These are phyloP conservation scores for Micromonas pusilla DNA, from an alignment of 139 green algal genomes.

Conservation along the genomic window DNA sequence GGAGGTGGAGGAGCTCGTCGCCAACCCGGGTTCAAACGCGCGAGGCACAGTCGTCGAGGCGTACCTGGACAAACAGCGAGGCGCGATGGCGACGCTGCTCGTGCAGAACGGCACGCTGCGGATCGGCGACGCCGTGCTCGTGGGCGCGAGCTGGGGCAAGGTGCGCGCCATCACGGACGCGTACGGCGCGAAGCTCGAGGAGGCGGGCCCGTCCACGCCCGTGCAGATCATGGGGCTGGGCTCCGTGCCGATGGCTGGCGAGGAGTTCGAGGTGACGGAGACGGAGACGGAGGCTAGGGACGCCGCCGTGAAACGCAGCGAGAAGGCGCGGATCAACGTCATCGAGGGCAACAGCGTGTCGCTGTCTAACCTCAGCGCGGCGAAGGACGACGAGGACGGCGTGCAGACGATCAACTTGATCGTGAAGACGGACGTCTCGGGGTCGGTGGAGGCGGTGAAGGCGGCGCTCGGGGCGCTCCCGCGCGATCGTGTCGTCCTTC, in stretches of 20 bases:
- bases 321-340: background rate
- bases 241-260: conserved; percentile 74
- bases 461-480: conserved; percentile 69
- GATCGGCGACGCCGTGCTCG: conserved; percentile 69
- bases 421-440: conserved; percentile 82
- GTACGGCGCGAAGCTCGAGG: conserved; percentile 41
- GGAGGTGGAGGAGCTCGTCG: conserved; percentile 66
- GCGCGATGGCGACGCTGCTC: conserved; percentile 79
- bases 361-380: conserved; percentile 3
- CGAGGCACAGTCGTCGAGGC: conserved; percentile 90
- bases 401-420: conserved; percentile 74
- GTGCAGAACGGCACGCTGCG: conserved; percentile 80
- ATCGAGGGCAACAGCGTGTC: conserved; percentile 10
- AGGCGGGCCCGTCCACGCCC: conserved; percentile 72
- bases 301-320: background rate
- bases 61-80: conserved; percentile 72
- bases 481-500: conserved; percentile 77
- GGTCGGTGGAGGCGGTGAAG: conserved; percentile 84
- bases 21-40: conserved; percentile 63
- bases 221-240: conserved; percentile 87
- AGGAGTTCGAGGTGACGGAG: conserved; percentile 68
- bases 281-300: conserved; percentile 52
- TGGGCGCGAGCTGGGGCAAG: conserved; percentile 11
- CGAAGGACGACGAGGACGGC: background rate
- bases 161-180: conserved; percentile 63